Conservation (phyloP, 2,329 filamentous ascomycete species). For the Colletotrichum navitas region DNA sequence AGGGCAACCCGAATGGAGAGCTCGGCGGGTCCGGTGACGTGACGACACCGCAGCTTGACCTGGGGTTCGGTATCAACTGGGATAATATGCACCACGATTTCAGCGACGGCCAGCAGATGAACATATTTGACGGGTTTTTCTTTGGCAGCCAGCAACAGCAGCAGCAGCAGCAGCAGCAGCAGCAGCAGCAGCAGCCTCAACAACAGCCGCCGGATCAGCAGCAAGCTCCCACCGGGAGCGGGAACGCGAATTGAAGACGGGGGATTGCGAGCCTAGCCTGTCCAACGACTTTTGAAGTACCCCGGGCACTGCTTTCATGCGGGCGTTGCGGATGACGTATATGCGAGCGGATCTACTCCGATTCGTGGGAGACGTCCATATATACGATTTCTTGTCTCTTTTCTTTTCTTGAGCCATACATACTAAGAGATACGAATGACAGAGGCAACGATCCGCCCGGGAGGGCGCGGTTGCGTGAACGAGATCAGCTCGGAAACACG, state of each 20-base stretch:
- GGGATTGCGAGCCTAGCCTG: neutral
- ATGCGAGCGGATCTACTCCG: neutral
- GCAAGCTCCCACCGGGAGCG: conserved; percentile 39
- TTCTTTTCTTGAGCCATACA: neutral
- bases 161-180: conserved; percentile 41
- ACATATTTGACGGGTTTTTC: conserved; percentile 81
- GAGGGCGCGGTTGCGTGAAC: neutral
- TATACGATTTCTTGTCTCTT: neutral
- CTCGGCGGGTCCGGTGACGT: conserved; percentile 46
- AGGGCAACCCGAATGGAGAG: conserved; percentile 46
- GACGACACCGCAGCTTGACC: conserved; percentile 67
- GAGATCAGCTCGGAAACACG: neutral
- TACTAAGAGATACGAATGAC: neutral
- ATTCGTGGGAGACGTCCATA: neutral
- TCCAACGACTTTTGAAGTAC: neutral
- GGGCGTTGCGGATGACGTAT: neutral
- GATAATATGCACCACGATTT: conserved; percentile 73
- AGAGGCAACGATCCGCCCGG: neutral
- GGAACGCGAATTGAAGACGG: conserved; percentile 5
- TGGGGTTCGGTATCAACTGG: conserved; percentile 77
- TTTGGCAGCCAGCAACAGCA: conserved; percentile 66
- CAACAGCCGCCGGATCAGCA: conserved; percentile 18
- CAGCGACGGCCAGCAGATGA: conserved; percentile 69
- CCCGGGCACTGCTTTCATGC: neutral
- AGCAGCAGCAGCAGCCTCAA: conserved; percentile 42